These are phyloP conservation scores for Cyclostephanos tholiformis DNA, from an alignment of 108 stramenopile species.

Conservation along the genomic window DNA sequence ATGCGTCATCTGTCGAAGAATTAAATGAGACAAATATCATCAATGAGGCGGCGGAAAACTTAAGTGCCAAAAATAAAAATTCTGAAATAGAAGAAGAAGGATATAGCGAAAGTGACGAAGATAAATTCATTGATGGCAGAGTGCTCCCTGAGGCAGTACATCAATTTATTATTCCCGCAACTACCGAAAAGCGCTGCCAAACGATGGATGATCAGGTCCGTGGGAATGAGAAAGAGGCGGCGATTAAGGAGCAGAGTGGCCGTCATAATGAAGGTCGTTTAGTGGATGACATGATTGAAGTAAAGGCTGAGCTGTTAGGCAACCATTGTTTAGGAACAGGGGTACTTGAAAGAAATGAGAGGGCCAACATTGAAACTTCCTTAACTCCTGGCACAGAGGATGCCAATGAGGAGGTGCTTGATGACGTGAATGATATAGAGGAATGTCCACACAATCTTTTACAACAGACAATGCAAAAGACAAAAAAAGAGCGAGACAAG, in stretches of 20 bases:
- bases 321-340: background rate
- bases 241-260: background rate
- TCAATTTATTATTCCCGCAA: slow-evolving; percentile 11
- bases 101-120: slow-evolving; percentile 2
- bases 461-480: background rate
- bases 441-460: background rate
- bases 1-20: slow-evolving; percentile 10
- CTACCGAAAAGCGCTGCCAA: background rate
- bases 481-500: background rate
- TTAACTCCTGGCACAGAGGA: background rate
- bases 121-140: slow-evolving; percentile 7
- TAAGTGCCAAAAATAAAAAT: slow-evolving; percentile 17
- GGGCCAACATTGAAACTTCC: background rate
- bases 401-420: slow-evolving; percentile 4
- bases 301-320: background rate
- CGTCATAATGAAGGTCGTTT: background rate
- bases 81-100: background rate
- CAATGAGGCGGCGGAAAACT: slow-evolving; percentile 40
- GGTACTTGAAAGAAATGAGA: background rate
- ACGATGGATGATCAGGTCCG: background rate
- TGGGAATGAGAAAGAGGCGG: background rate
- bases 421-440: background rate
- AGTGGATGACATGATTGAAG: background rate
- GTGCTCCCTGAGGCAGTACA: slow-evolving; percentile 18
- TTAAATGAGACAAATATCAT: slow-evolving; percentile 6